Conservation (phyloP, 371 early-diverging fungal species). For the Mucor mucedo region DNA sequence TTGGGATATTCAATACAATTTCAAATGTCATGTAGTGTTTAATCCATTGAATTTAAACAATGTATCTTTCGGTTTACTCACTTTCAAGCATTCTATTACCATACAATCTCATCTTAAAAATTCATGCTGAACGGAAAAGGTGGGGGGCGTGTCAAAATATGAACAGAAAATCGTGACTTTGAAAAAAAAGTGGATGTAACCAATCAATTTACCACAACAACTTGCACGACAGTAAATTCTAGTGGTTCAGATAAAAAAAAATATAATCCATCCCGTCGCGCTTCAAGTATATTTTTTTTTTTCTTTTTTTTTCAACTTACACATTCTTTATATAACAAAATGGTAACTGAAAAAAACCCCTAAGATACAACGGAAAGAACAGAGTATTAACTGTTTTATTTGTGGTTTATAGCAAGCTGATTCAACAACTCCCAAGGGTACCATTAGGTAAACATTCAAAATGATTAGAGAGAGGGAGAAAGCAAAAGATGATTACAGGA, state of each 20-base stretch:
- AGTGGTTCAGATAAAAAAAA: not conserved
- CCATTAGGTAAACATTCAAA: slow-evolving; percentile 43
- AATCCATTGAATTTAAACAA: no score
- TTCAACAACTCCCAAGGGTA: slow-evolving; percentile 52
- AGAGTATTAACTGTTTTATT: not conserved
- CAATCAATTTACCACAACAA: slow-evolving; percentile 21
- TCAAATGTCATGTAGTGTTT: no score
- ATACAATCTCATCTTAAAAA: no score
- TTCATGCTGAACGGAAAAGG: no score
- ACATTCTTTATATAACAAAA: slow-evolving; percentile 1
- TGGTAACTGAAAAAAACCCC: slow-evolving; percentile 4
- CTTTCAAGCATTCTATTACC: no score
- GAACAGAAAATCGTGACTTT: no score
- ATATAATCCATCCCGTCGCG: not conserved
- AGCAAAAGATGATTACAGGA: not conserved
- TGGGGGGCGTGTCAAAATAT: no score
- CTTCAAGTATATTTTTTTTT: not conserved
- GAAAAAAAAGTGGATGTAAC: not conserved
- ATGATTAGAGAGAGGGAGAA: not conserved
- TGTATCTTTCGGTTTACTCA: no score
- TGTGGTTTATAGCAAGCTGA: slow-evolving; percentile 7
- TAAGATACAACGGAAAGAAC: not conserved
- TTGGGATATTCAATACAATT: no score
- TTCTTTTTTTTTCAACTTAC: not conserved
- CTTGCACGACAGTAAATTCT: slow-evolving; percentile 3